Percentiles rank a stretch among this genome's conserved stretches.
Conservation (phyloP, 1,139 yeast species). For the Sporopachydermia cereana region DNA sequence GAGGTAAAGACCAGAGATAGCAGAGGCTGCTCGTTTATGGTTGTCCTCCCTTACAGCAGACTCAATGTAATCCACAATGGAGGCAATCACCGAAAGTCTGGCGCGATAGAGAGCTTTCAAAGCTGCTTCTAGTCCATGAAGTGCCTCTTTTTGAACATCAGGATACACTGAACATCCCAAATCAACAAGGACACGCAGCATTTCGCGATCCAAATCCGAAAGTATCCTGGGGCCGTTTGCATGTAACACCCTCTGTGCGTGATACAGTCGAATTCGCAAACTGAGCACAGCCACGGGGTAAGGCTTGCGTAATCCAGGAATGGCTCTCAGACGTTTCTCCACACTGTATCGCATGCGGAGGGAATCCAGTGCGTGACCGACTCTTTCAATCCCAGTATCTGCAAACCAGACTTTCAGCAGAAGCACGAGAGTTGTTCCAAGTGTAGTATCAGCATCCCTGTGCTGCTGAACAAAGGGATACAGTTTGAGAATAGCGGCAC, state of each 20-base stretch:
- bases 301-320: conserved; percentile 50
- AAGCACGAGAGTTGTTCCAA: conserved; percentile 54
- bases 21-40: conserved; percentile 52
- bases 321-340: conserved; percentile 34
- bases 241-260: conserved; percentile 60
- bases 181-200: conserved; percentile 59
- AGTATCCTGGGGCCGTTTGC: conserved; percentile 70
- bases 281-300: conserved; percentile 72
- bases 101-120: conserved; percentile 69
- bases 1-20: conserved; percentile 33
- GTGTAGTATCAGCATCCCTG: conserved; percentile 56
- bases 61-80: conserved; percentile 37
- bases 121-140: conserved; percentile 53
- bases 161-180: conserved; percentile 63
- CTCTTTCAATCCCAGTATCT: conserved; percentile 69
- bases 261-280: conserved; percentile 66
- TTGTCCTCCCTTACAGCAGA: conserved; percentile 44
- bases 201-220: conserved; percentile 49
- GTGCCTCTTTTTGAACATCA: conserved; percentile 62
- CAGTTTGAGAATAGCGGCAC: conserved; percentile 53
- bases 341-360: conserved; percentile 33
- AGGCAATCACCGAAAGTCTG: conserved; percentile 23
- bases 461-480: conserved; percentile 36
- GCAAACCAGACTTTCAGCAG: conserved; percentile 72
- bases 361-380: conserved; percentile 44